Base-by-base conservation (phyloP, 169 alveolate genomes). In the Perkinsus chesapeaki region DNA sequence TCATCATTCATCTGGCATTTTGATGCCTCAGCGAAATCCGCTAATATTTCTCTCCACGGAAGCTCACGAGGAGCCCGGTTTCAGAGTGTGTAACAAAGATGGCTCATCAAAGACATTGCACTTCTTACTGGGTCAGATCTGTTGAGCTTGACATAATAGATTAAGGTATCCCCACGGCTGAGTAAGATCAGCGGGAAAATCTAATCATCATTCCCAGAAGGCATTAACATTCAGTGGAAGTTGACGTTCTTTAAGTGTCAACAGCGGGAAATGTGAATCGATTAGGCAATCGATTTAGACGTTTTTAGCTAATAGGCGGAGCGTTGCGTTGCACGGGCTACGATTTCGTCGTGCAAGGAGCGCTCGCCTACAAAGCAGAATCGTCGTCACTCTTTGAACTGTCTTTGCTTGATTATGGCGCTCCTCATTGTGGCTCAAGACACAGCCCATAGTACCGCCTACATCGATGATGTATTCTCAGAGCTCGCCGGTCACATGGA, bases 141-240 rank as follows among this genome's bases (percentile, higher is more conserved):
- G 82, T 60, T 60, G 82, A 60, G 82, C 82, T 60, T 60, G 82
- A 60, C 82, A 60, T 60, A 16, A 60, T 5, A 60, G 82, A 60
- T 60, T 60, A 16, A 16, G 23, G 82, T 60, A 60, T 60, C 82
- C 82, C 82, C 82, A 60, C 82, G 82, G 82, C 82, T 60, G 82
- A 60, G 82, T 60, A 60, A 60, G 82, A 60, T 60, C 82, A 60
- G 82, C 82, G 82, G 82, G 82, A 60, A 60, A 60, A 60, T 60
- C 82, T 23, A 60, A 60, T 60, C 82, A 60, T 60, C 82, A 60
- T 60, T 5, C 82, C 82, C 82, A 60, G 82, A 60, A 60, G 82
- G 82, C 82, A 60, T n/a, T n/a, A n/a, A n/a, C n/a, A n/a, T n/a
- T n/a, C n/a, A n/a, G n/a, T n/a, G n/a, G n/a, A n/a, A n/a, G n/a